Base-by-base conservation (phyloP, 2,329 filamentous ascomycete genomes). In the Penicillium sclerotigenum region DNA sequence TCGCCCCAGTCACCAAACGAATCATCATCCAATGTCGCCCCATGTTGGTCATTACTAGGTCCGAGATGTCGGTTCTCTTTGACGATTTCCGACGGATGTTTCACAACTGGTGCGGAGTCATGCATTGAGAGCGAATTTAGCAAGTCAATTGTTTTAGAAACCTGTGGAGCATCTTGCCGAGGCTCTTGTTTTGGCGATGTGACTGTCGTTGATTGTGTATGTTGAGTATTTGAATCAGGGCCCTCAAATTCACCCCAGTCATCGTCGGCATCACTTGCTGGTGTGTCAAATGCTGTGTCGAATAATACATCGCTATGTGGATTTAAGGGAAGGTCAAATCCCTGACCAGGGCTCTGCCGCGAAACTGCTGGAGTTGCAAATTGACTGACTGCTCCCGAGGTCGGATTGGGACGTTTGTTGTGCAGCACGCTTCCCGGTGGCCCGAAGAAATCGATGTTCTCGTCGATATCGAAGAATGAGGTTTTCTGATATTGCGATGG, bases 251-350 rank as follows among this genome's bases (percentile, higher is more conserved):
- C 75, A n/a, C 76, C 77, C 76, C 76, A 79, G 10, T 75, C 74
- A 46, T 78, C 76, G 33, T 75, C 72, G 10, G 61, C 63, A 31
- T 70, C 65, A 40, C 63, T 62, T 13, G 63, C 60, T 29, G 57
- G 55, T 36, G 47, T 49, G 43, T 75, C 73, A 8, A 67, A 59
- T 31, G 69, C 60, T 34, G 82, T 86, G 70, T 90, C 87, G 68
- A 90, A 90, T 3, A 90, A 74, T 4, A 90, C 80, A 60, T 84
- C 81, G 2, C 62, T 67, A 14, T 67, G 65, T 45, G 60, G 50
- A 61, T 69, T 52, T 52, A 64, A 37, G 47, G 65, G 62, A 51
- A 68, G 41, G 34, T 60, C 48, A 52, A 64, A 56, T 45, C 47
- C 29, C 20, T 52, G 58, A 33, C 33, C 29, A 38, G 54, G 50